phyloP scores from a whole-genome alignment of 163 green algal genomes.

The Prototheca cutis region DNA sequence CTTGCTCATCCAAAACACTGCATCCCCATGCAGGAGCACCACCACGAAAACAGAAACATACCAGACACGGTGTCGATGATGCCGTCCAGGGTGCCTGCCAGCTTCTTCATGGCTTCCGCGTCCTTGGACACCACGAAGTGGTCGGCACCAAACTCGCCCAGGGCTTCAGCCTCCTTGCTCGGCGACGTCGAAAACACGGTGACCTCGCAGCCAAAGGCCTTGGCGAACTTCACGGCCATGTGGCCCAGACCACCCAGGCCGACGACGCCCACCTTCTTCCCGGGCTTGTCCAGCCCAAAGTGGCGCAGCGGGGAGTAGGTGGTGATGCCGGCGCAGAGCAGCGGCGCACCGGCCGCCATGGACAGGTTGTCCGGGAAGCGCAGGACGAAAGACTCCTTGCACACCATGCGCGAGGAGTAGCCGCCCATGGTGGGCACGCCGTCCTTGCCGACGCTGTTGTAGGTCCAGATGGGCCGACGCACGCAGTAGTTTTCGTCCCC shows the following conservation, averaged over 20 bases:
- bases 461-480: slow-evolving; percentile 23
- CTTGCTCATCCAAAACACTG: too few relatives aligned
- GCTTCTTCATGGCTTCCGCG: slow-evolving; percentile 17
- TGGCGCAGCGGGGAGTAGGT: slow-evolving; percentile 58
- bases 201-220: slow-evolving; percentile 60
- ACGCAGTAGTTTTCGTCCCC: slow-evolving; percentile 43
- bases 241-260: slow-evolving; percentile 76
- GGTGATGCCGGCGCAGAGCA: slow-evolving; percentile 83
- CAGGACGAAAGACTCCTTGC: slow-evolving; percentile 32
- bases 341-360: slow-evolving; percentile 53
- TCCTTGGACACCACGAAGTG: slow-evolving; percentile 11
- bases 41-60: too few relatives aligned
- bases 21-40: too few relatives aligned
- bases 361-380: slow-evolving; percentile 53
- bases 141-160: slow-evolving; percentile 19
- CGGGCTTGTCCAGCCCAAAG: slow-evolving; percentile 61
- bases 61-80: slow-evolving; percentile 76
- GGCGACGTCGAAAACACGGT: slow-evolving; percentile 36
- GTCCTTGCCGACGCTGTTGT: slow-evolving; percentile 32
- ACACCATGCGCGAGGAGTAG: slow-evolving; percentile 45
- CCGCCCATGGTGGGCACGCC: slow-evolving; percentile 40
- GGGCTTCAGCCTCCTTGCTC: slow-evolving; percentile 32
- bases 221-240: slow-evolving; percentile 68
- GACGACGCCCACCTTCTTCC: slow-evolving; percentile 65
- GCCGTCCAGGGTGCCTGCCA: slow-evolving; percentile 40